phyloP scores from a whole-genome alignment of 495 filamentous ascomycete species.

The Mytilinidion resinicola region DNA sequence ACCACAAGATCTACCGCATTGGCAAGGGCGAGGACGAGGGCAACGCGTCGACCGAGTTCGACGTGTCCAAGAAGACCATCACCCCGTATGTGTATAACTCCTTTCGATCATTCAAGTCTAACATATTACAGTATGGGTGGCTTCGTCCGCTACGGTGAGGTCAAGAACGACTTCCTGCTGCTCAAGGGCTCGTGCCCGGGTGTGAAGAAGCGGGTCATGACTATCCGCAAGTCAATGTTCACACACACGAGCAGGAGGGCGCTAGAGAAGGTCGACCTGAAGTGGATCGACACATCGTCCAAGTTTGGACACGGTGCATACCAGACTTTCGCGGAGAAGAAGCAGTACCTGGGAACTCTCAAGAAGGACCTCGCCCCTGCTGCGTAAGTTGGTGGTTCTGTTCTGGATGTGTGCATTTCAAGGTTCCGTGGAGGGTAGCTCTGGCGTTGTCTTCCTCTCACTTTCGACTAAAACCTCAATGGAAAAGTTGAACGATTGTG shows the following conservation, averaged over 20 bases:
- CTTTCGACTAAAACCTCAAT: constrained; percentile 1
- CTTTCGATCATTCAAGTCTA: constrained; percentile 28
- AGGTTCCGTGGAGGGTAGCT: background rate
- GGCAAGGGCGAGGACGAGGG: constrained; percentile 81
- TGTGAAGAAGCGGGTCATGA: constrained; percentile 99
- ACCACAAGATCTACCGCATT: constrained; percentile 99
- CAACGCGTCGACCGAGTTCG: constrained; percentile 92
- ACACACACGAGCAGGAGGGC: constrained; percentile 89
- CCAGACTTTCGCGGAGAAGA: constrained; percentile 98
- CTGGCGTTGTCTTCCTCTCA: background rate
- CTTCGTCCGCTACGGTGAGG: constrained; percentile 97
- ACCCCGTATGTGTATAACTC: constrained; percentile 78
- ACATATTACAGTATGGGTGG: constrained; percentile 74
- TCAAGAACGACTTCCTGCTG: constrained; percentile 99
- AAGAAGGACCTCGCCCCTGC: constrained; percentile 89
- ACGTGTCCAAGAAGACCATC: constrained; percentile 98
- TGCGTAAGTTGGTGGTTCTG: constrained; percentile 48
- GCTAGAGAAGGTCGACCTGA: constrained; percentile 98
- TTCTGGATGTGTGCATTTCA: constrained; percentile 4
- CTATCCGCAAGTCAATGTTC: constrained; percentile 98
- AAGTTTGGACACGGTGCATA: constrained; percentile 99
- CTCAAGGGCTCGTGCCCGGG: constrained; percentile 96
- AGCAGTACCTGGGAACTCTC: constrained; percentile 86
- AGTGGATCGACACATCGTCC: constrained; percentile 99
- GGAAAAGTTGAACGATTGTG: background rate